These are phyloP conservation scores for Kwoniella bestiolae DNA, from an alignment of 768 basidiomycete genomes.

Conservation along the genomic window DNA sequence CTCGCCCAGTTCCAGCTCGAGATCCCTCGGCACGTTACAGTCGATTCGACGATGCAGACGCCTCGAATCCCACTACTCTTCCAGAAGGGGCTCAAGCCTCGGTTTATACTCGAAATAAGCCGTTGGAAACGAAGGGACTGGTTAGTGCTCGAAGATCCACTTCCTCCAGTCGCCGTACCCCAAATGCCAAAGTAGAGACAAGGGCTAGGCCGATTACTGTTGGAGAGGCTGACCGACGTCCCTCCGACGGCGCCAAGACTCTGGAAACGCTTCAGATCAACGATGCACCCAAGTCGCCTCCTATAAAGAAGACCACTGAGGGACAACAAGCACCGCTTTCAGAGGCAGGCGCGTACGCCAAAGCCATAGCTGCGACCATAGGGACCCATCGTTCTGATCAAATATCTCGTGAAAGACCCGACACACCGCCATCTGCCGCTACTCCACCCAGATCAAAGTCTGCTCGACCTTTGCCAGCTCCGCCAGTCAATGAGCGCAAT, in stretches of 20 bases:
- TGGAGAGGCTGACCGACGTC: too few species aligned
- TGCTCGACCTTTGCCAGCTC: slow-evolving; percentile 36
- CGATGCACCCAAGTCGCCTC: too few species aligned
- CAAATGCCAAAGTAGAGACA: slow-evolving; percentile 7
- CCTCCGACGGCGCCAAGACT: neutral
- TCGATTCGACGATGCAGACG: slow-evolving; percentile 32
- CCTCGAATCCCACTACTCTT: neutral
- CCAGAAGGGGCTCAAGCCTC: slow-evolving; percentile 16
- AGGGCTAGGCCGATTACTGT: neutral
- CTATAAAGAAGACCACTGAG: too few species aligned
- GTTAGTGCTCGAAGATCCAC: slow-evolving; percentile 28
- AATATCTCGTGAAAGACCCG: neutral
- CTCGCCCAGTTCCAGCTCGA: neutral
- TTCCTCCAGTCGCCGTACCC: slow-evolving; percentile 20
- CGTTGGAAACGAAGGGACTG: neutral
- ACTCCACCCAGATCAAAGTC: slow-evolving; percentile 3
- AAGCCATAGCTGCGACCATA: slow-evolving; percentile 23
- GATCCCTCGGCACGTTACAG: neutral
- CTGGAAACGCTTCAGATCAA: neutral
- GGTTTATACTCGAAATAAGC: neutral
- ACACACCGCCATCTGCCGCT: neutral
- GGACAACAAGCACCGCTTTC: slow-evolving; percentile 17
- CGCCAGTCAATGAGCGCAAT: slow-evolving; percentile 2
- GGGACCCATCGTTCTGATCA: neutral
- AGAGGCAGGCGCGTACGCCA: slow-evolving; percentile 45